Base-by-base conservation (phyloP, 768 basidiomycete species). In the Termitomyces titanicus region DNA sequence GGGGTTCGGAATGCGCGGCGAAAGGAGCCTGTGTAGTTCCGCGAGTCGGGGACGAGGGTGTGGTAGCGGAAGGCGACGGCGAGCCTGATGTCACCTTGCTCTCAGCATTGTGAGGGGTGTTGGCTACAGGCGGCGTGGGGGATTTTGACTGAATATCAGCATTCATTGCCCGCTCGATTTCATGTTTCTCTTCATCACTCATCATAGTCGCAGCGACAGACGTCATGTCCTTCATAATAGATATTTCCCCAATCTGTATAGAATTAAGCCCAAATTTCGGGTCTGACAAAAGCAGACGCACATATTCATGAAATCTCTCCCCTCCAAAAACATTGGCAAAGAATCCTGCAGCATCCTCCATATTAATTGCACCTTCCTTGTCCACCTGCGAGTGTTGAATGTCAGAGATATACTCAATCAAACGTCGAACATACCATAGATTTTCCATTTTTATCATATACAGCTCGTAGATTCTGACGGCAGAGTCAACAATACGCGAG, bases 261-360 rank as follows among this genome's bases (percentile, higher is more conserved):
- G 29, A 43, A 18, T 48, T 22, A 47, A 38, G 38, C 24, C 25
- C 43, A 34, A 22, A 45, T 29, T 17, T 33, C 46, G 6, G 33
- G 15, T 29, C 53, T 35, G 6, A 52, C 11, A n/a, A 43, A 37
- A 44, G 45, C 10, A 18, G 27, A 78, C 92, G 69, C 69, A 95
- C 92, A 66, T 92, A 94, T 68, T 94, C 92, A 55, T 77, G 72
- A 68, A 97, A 97, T 24, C 89, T 81, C 64, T 96, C 95, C 22
- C 97, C 96, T 50, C 94, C 94, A 67, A 99, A 99, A 15, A 98
- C 91, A 64, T 90, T 88, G 18, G 92, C 89, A 66, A 99, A 99
- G 78, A 99, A 91, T 55, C 90, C 89, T 35, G 91, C 88, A 3
- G 97, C 94, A 65, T 99, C 95, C 44, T 93, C 89, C 81, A 95